Evolutionary conservation across 139 green algal genomes (phyloP).

Genomic region (Chlamydomonas sphaeroides): DNA sequence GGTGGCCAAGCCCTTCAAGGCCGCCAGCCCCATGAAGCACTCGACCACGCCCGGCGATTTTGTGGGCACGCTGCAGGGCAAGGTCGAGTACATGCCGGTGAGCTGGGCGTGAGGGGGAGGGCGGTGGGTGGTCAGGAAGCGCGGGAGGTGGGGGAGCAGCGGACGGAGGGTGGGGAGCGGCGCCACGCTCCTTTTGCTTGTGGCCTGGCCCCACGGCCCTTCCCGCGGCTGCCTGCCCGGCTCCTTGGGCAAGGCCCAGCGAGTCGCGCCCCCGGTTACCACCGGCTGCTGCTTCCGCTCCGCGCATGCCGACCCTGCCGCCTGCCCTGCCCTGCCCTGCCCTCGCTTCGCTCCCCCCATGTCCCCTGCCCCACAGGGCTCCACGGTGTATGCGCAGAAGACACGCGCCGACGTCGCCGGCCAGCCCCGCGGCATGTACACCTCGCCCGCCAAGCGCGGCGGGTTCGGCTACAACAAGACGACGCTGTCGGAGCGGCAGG

Average conservation of each 20-base stretch:
- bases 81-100: slow-evolving; percentile 57
- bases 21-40: slow-evolving; percentile 69
- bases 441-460: slow-evolving; percentile 71
- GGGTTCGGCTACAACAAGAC: slow-evolving; percentile 62
- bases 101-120: no score
- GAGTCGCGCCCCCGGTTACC: no score
- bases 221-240: no score
- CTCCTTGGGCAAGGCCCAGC: no score
- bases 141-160: no score
- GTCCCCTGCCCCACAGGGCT: slow-evolving; percentile 1
- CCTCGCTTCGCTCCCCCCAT: no score
- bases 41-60: slow-evolving; percentile 60
- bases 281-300: no score
- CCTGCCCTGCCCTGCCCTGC: no score
- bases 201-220: no score
- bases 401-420: slow-evolving; percentile 56
- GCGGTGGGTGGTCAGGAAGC: no score
- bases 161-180: no score
- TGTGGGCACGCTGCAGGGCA: slow-evolving; percentile 59
- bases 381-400: slow-evolving; percentile 37
- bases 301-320: neutral
- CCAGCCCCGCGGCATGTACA: slow-evolving; percentile 68
- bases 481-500: slow-evolving; percentile 51
- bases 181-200: no score
- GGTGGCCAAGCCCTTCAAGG: slow-evolving; percentile 63